phyloP scores from a whole-genome alignment of 805 yeast genomes.

The Debaryomyces tyrocola region DNA sequence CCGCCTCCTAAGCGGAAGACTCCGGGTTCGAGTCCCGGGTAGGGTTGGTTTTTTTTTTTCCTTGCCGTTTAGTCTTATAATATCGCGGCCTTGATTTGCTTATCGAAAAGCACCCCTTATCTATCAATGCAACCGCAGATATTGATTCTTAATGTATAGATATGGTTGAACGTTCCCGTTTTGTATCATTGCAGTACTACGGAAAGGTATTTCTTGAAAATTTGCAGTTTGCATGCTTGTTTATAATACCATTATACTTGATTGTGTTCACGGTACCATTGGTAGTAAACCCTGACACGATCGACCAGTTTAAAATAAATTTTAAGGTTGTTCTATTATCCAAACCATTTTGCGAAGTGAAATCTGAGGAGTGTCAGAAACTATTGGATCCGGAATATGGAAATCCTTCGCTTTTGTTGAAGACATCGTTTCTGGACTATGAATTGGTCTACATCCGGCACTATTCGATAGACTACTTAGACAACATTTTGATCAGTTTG shows the following conservation, averaged over 20 bases:
- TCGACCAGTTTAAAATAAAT: constrained; percentile 11
- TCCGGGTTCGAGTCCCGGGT: constrained; percentile 46
- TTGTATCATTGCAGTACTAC: neutral
- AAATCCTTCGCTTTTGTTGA: constrained; percentile 2
- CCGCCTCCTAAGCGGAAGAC: constrained; percentile 46
- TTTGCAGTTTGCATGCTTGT: constrained; percentile 1
- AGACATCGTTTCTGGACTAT: constrained; percentile 12
- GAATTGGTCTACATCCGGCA: constrained; percentile 19
- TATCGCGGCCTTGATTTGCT: no score
- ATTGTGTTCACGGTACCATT: constrained; percentile 9
- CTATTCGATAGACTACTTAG: constrained; percentile 7
- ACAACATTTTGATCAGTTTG: constrained; percentile 1
- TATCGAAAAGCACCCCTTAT: no score
- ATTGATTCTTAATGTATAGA: no score
- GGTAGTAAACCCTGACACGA: constrained; percentile 13
- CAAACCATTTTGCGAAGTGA: constrained; percentile 13
- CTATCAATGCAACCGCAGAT: no score
- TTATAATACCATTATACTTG: constrained; percentile 10
- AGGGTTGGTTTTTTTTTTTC: constrained; percentile 22
- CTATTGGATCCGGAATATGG: constrained; percentile 6
- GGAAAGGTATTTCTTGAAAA: constrained; percentile 3
- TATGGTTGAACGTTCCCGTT: neutral
- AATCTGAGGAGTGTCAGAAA: constrained; percentile 8
- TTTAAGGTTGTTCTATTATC: constrained; percentile 13
- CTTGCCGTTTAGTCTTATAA: no score